Evolutionary conservation across 2,329 filamentous ascomycete species (phyloP).

Genomic region (Penicillium frequentans): DNA sequence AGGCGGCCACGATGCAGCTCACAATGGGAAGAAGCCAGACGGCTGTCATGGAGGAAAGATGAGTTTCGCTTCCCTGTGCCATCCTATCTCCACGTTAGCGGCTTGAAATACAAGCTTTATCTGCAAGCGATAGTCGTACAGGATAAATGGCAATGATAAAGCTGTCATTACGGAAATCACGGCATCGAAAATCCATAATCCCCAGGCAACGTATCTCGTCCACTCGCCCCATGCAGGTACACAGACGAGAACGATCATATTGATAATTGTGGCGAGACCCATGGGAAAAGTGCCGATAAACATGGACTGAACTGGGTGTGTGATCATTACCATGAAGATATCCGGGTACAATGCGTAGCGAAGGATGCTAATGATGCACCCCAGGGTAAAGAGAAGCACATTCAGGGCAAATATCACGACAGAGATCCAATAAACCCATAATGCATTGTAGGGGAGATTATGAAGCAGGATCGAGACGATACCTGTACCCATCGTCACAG

Average conservation of each 20-base stretch:
- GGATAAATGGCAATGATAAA: conserved; percentile 57
- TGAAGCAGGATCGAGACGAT: conserved; percentile 42
- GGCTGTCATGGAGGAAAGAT: conserved; percentile 63
- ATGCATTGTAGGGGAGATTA: conserved; percentile 39
- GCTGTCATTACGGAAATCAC: conserved; percentile 55
- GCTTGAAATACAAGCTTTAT: not conserved
- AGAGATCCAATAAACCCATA: conserved; percentile 42
- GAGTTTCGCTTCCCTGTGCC: conserved; percentile 20
- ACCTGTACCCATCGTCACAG: conserved; percentile 44
- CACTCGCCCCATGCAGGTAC: conserved; percentile 61
- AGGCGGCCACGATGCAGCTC: conserved; percentile 65
- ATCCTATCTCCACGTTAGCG: conserved; percentile 15
- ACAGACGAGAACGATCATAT: conserved; percentile 63
- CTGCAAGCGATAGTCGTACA: conserved; percentile 40
- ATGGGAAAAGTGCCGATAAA: conserved; percentile 70
- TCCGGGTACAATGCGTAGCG: conserved; percentile 66
- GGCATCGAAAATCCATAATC: conserved; percentile 59
- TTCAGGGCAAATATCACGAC: conserved; percentile 39
- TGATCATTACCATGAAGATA: conserved; percentile 66
- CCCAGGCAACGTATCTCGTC: conserved; percentile 57
- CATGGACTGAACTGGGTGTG: conserved; percentile 65
- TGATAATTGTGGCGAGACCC: conserved; percentile 67
- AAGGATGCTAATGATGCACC: conserved; percentile 52
- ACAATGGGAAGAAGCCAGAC: conserved; percentile 68
- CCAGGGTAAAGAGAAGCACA: conserved; percentile 33